These are phyloP conservation scores for Skeletonema potamos DNA, from an alignment of 108 stramenopile genomes.

Conservation along the genomic window DNA sequence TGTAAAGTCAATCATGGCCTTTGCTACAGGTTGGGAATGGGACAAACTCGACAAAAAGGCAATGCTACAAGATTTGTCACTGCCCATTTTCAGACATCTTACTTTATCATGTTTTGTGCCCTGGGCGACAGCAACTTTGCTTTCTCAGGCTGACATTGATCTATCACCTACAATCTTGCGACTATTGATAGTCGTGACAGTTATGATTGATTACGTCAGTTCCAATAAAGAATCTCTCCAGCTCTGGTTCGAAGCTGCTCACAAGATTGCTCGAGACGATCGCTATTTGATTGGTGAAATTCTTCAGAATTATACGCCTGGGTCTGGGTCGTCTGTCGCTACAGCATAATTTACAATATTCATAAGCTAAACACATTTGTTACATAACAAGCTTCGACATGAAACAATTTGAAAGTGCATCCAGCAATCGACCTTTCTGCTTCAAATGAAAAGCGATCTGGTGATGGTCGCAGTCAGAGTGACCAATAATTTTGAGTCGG, in stretches of 20 bases:
- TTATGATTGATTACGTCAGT: conserved; percentile 45
- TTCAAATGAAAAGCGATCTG: conserved; percentile 21
- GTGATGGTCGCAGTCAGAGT: conserved; percentile 13
- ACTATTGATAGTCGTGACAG: conserved; percentile 31
- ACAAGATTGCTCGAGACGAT: conserved; percentile 84
- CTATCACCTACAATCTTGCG: conserved; percentile 40
- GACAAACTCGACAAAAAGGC: conserved; percentile 61
- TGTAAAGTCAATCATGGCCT: conserved; percentile 39
- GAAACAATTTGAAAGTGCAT: neutral
- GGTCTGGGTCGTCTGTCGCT: neutral
- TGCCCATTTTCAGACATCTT: conserved; percentile 55
- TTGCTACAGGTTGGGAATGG: conserved; percentile 70
- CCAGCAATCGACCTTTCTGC: conserved; percentile 1
- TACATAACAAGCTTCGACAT: neutral
- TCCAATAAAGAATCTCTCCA: conserved; percentile 26
- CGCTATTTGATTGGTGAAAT: conserved; percentile 80
- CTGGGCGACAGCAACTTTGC: neutral
- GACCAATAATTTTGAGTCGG: conserved; percentile 5
- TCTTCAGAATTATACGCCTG: conserved; percentile 63
- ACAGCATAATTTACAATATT: neutral
- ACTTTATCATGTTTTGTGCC: conserved; percentile 51
- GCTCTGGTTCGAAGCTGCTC: conserved; percentile 74
- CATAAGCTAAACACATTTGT: neutral
- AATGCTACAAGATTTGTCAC: conserved; percentile 60
- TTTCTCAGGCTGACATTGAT: conserved; percentile 7